Conservation (phyloP, 257 asterid genomes). For the Fraxinus quadrangulata region DNA sequence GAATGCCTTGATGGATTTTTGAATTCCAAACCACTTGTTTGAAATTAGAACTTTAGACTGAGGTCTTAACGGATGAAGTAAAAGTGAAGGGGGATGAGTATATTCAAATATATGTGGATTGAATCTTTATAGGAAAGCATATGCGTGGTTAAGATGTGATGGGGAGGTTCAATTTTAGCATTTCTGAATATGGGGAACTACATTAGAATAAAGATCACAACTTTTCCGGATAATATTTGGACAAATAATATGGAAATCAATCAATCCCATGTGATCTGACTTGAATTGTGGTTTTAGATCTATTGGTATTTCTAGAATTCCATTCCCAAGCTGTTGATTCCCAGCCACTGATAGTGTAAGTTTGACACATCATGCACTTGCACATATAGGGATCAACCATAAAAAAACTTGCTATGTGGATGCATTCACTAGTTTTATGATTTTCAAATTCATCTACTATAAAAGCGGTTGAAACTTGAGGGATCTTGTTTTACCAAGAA, state of each 20-base stretch:
- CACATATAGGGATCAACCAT: background rate
- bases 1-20: background rate
- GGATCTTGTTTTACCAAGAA: background rate
- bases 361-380: background rate
- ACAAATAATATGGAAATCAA: background rate
- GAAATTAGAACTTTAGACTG: conserved; percentile 7
- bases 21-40: background rate
- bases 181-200: background rate
- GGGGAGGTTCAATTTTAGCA: conserved; percentile 4
- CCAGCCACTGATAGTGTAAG: background rate
- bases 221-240: background rate
- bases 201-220: background rate
- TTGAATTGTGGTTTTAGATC: conserved; percentile 1
- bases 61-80: conserved; percentile 9
- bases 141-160: conserved; percentile 14
- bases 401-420: background rate
- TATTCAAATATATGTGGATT: background rate
- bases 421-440: background rate
- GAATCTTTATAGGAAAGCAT: background rate
- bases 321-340: conserved; percentile 3
- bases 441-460: background rate
- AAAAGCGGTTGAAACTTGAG: background rate
- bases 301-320: conserved; percentile 7
- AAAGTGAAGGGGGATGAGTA: background rate
- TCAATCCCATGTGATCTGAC: background rate